Evolutionary conservation across 23 red algal species (phyloP), one percentile per base, ranked within the genome.

Genomic region (Gracilaria gracilis): DNA sequence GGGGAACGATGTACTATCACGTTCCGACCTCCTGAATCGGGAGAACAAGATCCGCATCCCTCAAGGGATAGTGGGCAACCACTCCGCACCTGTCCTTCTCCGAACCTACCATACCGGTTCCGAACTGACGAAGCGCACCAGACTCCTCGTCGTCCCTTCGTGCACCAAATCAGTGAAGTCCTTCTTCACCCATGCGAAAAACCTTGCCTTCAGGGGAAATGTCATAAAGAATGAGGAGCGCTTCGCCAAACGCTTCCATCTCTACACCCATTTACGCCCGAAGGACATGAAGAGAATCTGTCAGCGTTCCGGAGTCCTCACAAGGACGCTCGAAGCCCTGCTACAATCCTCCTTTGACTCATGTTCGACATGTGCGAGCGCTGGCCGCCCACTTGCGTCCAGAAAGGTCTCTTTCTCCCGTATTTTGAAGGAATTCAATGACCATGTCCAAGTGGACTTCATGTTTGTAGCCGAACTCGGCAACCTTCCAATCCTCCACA

Each of bases 301-400:
- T 35, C 2, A 3, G 1, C 11, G 65, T 14, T 13, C 65, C 4
- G 35, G 5, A 13, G 65, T 70, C 4, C 65, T 70, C 29, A 70
- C 65, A 9, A 4, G 35, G 5, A 70, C 35, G 9, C 65, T 70
- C n/a, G 65, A 70, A 19, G 20, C 5, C 2, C 65, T 70, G 4
- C 17, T 70, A 3, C 11, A 70, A 35, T 14, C 29, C n/a, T 4
- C 65, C n/a, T 70, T 51, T 54, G 80, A 61, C 13, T 61, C 57
- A 7, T 88, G 84, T 29, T n/a, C n/a, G n/a, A n/a, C n/a, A n/a
- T n/a, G n/a, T n/a, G n/a, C n/a, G n/a, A n/a, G n/a, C n/a, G n/a
- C 65, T 5, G 84, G 47, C 20, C 67, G 35, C 37, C 64, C 84
- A n/a, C n/a, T n/a, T n/a, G n/a, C n/a, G n/a, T n/a, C n/a, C n/a